Evolutionary conservation across 169 alveolate genomes (phyloP), one percentile per base, ranked within the genome.

Genomic region (Neospora caninum): DNA sequence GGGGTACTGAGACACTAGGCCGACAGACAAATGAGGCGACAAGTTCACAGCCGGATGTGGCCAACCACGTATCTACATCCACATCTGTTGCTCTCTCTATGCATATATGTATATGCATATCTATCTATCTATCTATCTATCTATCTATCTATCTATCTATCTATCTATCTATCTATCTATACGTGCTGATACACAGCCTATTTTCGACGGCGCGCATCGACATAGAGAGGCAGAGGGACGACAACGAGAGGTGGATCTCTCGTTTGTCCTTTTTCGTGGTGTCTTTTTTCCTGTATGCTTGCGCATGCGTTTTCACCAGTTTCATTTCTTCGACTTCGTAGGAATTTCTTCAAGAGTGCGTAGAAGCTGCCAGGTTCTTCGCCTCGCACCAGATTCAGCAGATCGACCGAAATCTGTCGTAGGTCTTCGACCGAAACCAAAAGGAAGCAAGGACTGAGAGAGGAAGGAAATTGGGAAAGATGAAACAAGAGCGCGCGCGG

Each of bases 381-480:
- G 82, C 93, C 84, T 41, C 29, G 53, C 88, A n/a, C 86, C 95
- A 93, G 64, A 80, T 73, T 42, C 82, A 93, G 88, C 91, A 70
- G 82, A 36, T 93, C 49, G 89, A 93, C 87, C 43, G 16, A 22
- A 80, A 86, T 42, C 58, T 93, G 0, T n/a, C 13, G 95, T 92
- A 53, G 27, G 94, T 6, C 73, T 27, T 22, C 20, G n/a, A 64
- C 73, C 73, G 73, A 16, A 29, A 16, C 25, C 16, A 29, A 27
- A 22, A 64, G 31, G 25, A 29, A 27, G 73, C 16, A 29, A 64
- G 73, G n/a, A 22, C 73, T 7, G n/a, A 64, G 73, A 64, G 34
- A 29, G 34, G n/a, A 64, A 27, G 73, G n/a, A 27, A 9, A 64
- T 16, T 0, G 73, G n/a, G 31, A 29, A 22, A 27, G 73, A 29